Conservation (phyloP, 345 rosid species). For the Euclidium syriacum region DNA sequence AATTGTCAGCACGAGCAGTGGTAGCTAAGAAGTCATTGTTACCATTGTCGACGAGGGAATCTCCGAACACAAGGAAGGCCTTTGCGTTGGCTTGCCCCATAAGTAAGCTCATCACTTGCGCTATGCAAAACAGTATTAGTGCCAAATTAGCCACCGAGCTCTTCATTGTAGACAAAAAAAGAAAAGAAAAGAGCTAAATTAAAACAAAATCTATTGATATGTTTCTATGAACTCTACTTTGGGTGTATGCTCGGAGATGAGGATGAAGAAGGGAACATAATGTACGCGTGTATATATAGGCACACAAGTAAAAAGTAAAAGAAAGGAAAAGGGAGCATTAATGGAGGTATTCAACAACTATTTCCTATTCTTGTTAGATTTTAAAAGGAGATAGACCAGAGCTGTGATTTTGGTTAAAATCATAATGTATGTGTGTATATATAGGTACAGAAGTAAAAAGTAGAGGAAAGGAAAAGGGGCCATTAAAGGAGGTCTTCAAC, state of each 20-base stretch:
- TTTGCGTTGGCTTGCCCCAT: constrained; percentile 36
- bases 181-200: too few species aligned
- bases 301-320: neutral
- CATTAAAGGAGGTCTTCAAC: too few species aligned
- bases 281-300: constrained; percentile 12
- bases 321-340: constrained; percentile 19
- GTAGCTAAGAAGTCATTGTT: constrained; percentile 69
- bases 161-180: constrained; percentile 3
- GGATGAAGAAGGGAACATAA: constrained; percentile 17
- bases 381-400: neutral
- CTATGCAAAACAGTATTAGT: constrained; percentile 14
- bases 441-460: too few species aligned
- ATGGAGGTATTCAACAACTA: constrained; percentile 24
- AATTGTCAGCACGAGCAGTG: constrained; percentile 71
- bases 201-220: neutral
- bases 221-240: constrained; percentile 15
- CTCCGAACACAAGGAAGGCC: constrained; percentile 63
- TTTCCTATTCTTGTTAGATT: constrained; percentile 16
- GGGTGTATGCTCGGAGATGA: constrained; percentile 1
- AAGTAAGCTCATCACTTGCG: constrained; percentile 17
- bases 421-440: too few species aligned
- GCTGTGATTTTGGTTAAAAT: too few species aligned
- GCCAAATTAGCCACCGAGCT: constrained; percentile 4
- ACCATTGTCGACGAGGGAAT: constrained; percentile 74
- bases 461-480: too few species aligned